Conservation (phyloP, 2,329 filamentous ascomycete genomes). For the Claviceps cyperi region DNA sequence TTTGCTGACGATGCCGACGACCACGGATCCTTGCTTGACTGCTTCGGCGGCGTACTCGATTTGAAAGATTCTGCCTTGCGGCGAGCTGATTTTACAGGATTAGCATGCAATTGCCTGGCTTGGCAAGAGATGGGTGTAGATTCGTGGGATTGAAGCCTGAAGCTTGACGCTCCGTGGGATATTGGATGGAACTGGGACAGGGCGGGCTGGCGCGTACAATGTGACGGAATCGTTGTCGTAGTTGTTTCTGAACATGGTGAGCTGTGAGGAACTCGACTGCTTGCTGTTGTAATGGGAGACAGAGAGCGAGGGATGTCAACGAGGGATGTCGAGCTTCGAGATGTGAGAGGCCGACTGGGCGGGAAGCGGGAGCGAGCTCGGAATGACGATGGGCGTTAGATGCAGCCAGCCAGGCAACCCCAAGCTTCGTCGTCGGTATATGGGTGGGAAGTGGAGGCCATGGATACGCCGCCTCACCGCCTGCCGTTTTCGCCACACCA, state of each 20-base stretch:
- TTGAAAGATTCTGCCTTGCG: constrained; percentile 98
- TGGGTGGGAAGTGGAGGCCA: constrained; percentile 1
- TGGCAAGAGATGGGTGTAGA: neutral
- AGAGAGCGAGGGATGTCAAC: neutral
- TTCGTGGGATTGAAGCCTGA: neutral
- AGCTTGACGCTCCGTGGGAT: neutral
- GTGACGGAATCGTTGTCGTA: constrained; percentile 99
- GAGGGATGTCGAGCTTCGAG: neutral
- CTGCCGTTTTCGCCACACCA: constrained; percentile 3
- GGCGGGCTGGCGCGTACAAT: constrained; percentile 53
- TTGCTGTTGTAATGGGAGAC: neutral
- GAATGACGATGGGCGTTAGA: constrained; percentile 8
- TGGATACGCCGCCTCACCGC: constrained; percentile 9
- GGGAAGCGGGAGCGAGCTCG: constrained; percentile 5
- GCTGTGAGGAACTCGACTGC: constrained; percentile 5
- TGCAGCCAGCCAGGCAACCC: constrained; percentile 9
- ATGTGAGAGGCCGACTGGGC: constrained; percentile 5
- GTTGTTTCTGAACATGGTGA: constrained; percentile 96
- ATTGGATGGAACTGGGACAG: neutral
- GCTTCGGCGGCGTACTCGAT: constrained; percentile 98
- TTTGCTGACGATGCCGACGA: constrained; percentile 94
- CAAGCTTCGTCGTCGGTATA: constrained; percentile 12
- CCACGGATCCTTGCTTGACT: constrained; percentile 96
- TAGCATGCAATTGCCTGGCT: constrained; percentile 12
- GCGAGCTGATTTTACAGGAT: constrained; percentile 53